Percentiles rank a stretch among this genome's conserved stretches.
Conservation (phyloP, 768 basidiomycete genomes). For the Tylopilus intermedius region DNA sequence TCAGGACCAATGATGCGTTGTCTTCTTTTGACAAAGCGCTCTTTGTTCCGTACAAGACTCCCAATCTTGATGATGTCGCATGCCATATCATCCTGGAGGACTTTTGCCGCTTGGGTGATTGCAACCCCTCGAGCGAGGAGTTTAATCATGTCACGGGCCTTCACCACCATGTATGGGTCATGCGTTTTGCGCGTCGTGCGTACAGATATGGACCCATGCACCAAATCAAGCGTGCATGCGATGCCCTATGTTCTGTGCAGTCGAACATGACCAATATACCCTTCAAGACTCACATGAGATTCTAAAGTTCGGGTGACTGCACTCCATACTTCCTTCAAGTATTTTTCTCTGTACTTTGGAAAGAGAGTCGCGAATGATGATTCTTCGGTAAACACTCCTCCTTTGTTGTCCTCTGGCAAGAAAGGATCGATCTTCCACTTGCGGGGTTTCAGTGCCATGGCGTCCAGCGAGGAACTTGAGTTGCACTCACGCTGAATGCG, state of each 20-base stretch:
- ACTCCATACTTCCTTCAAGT: constrained; percentile 91
- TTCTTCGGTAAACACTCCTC: constrained; percentile 86
- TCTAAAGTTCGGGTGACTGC: constrained; percentile 84
- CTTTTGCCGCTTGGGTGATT: constrained; percentile 78
- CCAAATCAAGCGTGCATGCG: constrained; percentile 86
- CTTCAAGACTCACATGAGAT: constrained; percentile 51
- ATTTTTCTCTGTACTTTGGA: constrained; percentile 97
- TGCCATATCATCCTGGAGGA: constrained; percentile 82
- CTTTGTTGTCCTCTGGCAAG: constrained; percentile 66
- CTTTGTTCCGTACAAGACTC: constrained; percentile 89
- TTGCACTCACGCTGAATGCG: constrained; percentile 39
- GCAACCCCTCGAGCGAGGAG: constrained; percentile 90
- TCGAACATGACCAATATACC: not conserved
- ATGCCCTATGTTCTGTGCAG: constrained; percentile 54
- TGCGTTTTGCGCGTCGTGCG: constrained; percentile 94
- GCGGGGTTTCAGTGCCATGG: constrained; percentile 11
- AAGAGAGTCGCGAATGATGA: constrained; percentile 97
- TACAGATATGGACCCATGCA: constrained; percentile 97
- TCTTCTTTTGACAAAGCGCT: constrained; percentile 91
- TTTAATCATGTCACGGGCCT: constrained; percentile 94
- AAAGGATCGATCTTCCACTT: constrained; percentile 92
- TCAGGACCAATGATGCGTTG: constrained; percentile 97
- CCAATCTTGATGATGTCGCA: constrained; percentile 99
- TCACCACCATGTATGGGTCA: constrained; percentile 94
- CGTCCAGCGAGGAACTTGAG: not conserved